Percentiles rank a stretch among this genome's conserved stretches.
Evolutionary conservation across 139 green algal species (phyloP).

Genomic region (Limnomonas spitsbergensis): DNA sequence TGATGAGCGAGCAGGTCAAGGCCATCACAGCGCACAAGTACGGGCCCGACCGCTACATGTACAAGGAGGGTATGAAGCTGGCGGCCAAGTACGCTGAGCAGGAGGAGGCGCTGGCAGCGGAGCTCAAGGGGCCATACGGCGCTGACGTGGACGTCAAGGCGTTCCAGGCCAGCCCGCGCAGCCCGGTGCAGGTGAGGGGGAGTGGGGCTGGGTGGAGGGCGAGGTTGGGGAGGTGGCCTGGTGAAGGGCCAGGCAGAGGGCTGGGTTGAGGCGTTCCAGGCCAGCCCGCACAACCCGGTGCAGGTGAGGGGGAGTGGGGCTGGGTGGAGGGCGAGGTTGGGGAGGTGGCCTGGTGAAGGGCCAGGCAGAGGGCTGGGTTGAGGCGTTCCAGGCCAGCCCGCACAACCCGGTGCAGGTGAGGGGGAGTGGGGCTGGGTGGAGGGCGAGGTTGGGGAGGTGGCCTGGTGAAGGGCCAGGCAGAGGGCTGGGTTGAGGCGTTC

Average conservation of each 20-base stretch:
- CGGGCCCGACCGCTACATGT: constrained; percentile 34
- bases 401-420: constrained; percentile 41
- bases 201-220: no score
- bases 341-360: no score
- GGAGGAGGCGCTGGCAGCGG: constrained; percentile 47
- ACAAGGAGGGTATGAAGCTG: constrained; percentile 43
- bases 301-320: no score
- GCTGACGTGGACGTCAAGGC: constrained; percentile 25
- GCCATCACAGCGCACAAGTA: constrained; percentile 55
- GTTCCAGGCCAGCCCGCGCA: constrained; percentile 35
- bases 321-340: no score
- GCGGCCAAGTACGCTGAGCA: constrained; percentile 35
- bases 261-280: constrained; percentile 27
- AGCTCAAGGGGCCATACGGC: constrained; percentile 51
- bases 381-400: constrained; percentile 28
- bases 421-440: no score
- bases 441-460: no score
- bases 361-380: no score
- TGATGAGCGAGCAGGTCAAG: constrained; percentile 44
- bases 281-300: constrained; percentile 31
- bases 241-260: no score
- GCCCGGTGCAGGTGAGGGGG: constrained; percentile 42
- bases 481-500: constrained; percentile 23
- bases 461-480: no score
- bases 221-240: no score